phyloP scores from a whole-genome alignment of 352 stramenopile species.

The Pythium aquatile region DNA sequence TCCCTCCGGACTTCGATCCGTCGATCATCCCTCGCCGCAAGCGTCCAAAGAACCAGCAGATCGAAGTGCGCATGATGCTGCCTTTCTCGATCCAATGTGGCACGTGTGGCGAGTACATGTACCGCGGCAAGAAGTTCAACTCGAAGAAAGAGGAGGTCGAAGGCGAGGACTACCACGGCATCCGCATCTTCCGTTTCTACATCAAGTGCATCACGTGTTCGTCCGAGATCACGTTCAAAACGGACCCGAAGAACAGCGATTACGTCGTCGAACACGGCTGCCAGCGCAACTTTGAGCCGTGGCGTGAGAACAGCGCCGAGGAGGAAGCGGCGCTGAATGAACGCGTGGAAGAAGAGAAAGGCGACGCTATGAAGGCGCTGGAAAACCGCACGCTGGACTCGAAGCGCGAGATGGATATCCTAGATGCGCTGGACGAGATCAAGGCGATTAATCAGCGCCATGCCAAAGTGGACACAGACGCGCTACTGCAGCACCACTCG shows the following conservation, averaged over 20 bases:
- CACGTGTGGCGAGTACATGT: constrained; percentile 98
- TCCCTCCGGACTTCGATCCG: constrained; percentile 98
- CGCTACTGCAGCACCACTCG: constrained; percentile 57
- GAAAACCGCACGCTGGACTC: constrained; percentile 98
- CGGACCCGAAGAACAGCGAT: constrained; percentile 97
- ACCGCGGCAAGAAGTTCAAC: constrained; percentile 99
- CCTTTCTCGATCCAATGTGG: constrained; percentile 98
- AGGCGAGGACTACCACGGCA: constrained; percentile 95
- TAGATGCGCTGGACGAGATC: constrained; percentile 98
- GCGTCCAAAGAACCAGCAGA: constrained; percentile 94
- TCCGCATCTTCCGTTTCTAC: constrained; percentile 97
- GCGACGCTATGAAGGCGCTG: constrained; percentile 96
- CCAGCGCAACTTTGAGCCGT: constrained; percentile 97
- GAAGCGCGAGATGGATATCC: constrained; percentile 98
- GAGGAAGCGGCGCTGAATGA: constrained; percentile 69
- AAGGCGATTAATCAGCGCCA: constrained; percentile 96
- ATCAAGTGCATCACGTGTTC: constrained; percentile 97
- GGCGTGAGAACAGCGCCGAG: constrained; percentile 87
- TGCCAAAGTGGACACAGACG: constrained; percentile 88
- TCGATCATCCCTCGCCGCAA: constrained; percentile 93
- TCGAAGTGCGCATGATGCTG: constrained; percentile 99
- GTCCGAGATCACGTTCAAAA: constrained; percentile 97
- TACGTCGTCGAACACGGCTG: constrained; percentile 97
- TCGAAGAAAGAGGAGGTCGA: constrained; percentile 97
- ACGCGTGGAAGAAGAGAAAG: constrained; percentile 92